Evolutionary conservation across 164 flowering plant genomes (phyloP), one percentile per base, ranked within the genome.

Genomic region (Vitis rotundifolia): DNA sequence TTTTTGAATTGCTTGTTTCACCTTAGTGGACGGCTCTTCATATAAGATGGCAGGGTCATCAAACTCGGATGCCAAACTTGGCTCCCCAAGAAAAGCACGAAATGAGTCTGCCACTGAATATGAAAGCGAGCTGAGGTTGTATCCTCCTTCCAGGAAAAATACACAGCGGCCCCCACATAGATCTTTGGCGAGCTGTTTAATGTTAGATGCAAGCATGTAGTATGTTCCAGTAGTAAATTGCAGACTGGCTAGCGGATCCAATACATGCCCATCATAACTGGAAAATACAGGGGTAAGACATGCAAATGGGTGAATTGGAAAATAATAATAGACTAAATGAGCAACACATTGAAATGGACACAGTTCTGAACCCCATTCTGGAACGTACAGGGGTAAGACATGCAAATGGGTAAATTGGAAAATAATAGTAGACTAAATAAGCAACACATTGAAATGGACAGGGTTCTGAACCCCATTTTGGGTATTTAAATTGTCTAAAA

Each of bases 61-160:
- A 51, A 95, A 81, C 73, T 85, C 68, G 2, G 89, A 68, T 13
- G 98, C 91, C 71, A 73, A 64, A 59, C 98, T 91, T 5, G 81
- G 85, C 61, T 95, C 98, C 50, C 87, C 93, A 59, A 92, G 86
- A 70, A 95, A 84, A 52, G 98, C 99, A 10, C 86, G 88, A 60
- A 95, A 95, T 11, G 98, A 84, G 60, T 95, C 98, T n/a, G 94
- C 97, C 13, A 95, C 96, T 19, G 99, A 91, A 67, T 87, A 73
- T 0, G 98, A 89, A 52, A 92, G 96, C 63, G 98, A 89, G 31
- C 81, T 68, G 19, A 95, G 94, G 75, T 95, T 95, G 83, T 95
- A 95, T n/a, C 99, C 97, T 55, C 99, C 99, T 82, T 94, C 99
- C 81, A 94, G 71, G 83, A 94, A 94, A 68, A 95, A 92, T 14